Conservation (phyloP, 2,329 filamentous ascomycete species). For the Stromatinia cepivora region DNA sequence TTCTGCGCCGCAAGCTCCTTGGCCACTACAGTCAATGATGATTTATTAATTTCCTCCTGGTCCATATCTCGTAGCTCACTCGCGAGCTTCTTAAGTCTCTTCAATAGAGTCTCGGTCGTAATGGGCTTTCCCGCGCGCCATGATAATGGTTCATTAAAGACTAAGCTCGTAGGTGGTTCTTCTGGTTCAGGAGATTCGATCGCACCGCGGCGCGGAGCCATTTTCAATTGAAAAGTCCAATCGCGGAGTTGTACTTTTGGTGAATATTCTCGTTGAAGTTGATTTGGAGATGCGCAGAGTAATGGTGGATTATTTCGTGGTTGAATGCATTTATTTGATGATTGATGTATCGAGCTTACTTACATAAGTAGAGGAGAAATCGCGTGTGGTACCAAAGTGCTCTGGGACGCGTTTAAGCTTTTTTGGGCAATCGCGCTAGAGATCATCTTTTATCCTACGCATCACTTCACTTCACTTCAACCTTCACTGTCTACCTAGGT, state of each 20-base stretch:
- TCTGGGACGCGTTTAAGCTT: constrained; percentile 19
- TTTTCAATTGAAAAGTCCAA: constrained; percentile 28
- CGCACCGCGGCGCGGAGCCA: constrained; percentile 42
- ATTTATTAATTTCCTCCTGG: constrained; percentile 79
- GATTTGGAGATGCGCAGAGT: neutral
- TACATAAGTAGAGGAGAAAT: constrained; percentile 20
- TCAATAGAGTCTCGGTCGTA: constrained; percentile 75
- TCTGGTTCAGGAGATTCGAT: constrained; percentile 34
- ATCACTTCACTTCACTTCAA: neutral
- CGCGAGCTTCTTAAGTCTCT: constrained; percentile 75
- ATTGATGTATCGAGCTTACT: constrained; percentile 13
- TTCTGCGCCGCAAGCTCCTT: constrained; percentile 82
- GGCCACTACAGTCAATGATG: constrained; percentile 81
- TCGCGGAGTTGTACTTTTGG: constrained; percentile 4
- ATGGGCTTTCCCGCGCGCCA: constrained; percentile 93
- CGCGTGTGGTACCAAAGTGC: constrained; percentile 19
- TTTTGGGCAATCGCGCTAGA: constrained; percentile 7
- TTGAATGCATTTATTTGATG: constrained; percentile 6
- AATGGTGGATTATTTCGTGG: neutral
- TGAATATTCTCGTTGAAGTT: neutral
- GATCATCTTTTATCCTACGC: neutral
- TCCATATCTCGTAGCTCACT: constrained; percentile 84
- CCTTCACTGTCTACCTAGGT: neutral
- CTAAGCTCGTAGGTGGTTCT: constrained; percentile 52
- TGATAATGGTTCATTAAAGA: constrained; percentile 83